A percentile compares a stretch with the other conserved stretches of the same genome.
Evolutionary conservation across 345 rosid species (phyloP).

Genomic region (Ricinus communis): DNA sequence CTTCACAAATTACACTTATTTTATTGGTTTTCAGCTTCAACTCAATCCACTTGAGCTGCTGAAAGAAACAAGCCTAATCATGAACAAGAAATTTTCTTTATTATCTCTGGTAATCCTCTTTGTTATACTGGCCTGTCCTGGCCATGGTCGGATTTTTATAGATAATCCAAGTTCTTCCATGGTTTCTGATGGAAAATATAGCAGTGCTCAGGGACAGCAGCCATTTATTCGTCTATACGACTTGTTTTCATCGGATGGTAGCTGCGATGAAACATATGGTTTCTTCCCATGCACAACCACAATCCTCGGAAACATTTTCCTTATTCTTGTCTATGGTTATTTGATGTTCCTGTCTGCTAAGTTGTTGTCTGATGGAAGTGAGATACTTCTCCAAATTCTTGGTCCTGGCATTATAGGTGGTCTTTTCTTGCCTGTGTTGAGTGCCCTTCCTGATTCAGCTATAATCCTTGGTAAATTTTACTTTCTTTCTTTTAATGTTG

Average conservation of each 20-base stretch:
- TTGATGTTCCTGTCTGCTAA: conserved; percentile 20
- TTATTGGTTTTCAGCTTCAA: background rate
- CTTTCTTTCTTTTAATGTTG: background rate
- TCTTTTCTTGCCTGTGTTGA: conserved; percentile 2
- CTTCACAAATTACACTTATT: background rate
- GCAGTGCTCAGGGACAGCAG: background rate
- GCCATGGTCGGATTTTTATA: background rate
- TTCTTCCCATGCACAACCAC: conserved; percentile 20
- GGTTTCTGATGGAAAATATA: background rate
- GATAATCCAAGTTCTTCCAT: background rate
- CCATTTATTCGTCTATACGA: background rate
- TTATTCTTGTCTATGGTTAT: conserved; percentile 21
- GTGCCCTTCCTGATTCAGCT: conserved; percentile 8
- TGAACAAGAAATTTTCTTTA: conserved; percentile 2
- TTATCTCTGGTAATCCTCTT: background rate
- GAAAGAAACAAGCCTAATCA: background rate
- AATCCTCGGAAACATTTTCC: conserved; percentile 15
- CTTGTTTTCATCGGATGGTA: conserved; percentile 1
- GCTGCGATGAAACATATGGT: conserved; percentile 6
- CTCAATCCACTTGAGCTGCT: background rate
- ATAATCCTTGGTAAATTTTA: conserved; percentile 5
- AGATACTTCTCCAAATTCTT: conserved; percentile 23
- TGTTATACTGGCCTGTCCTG: background rate
- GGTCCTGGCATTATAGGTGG: conserved; percentile 22
- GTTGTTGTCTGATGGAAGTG: conserved; percentile 25